These are phyloP conservation scores for Pilobolus umbonatus DNA, from an alignment of 192 early-diverging fungal species.

Conservation along the genomic window DNA sequence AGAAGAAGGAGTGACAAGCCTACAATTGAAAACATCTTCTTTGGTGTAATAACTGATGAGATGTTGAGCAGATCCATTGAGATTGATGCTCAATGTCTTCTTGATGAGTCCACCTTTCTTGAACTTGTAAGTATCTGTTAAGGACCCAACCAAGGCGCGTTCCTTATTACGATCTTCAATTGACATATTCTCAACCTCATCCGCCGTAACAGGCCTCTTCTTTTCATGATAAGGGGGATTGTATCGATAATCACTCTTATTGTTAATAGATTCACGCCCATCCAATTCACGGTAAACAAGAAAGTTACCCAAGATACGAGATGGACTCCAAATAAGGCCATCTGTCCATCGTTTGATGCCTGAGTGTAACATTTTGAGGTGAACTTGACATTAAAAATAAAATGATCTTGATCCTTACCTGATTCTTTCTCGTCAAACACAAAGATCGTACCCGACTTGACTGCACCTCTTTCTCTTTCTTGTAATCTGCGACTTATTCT, in stretches of 20 bases:
- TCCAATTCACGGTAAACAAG: slow-evolving; percentile 76
- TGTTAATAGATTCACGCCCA: slow-evolving; percentile 6
- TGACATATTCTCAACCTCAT: not conserved
- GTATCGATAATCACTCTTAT: not conserved
- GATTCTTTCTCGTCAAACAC: slow-evolving; percentile 28
- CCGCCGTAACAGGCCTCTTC: not conserved
- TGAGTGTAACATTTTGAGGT: not conserved
- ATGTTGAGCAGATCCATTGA: slow-evolving; percentile 53
- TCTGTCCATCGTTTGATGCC: slow-evolving; percentile 87
- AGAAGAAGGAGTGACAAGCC: slow-evolving; percentile 42
- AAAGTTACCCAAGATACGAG: slow-evolving; percentile 77
- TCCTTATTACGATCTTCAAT: slow-evolving; percentile 21
- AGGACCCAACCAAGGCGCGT: slow-evolving; percentile 50
- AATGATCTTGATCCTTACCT: slow-evolving; percentile 8
- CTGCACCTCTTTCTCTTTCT: slow-evolving; percentile 21
- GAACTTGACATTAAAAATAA: not conserved
- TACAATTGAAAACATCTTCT: slow-evolving; percentile 45
- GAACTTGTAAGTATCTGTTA: slow-evolving; percentile 52
- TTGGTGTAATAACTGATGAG: slow-evolving; percentile 57
- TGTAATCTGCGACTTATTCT: slow-evolving; percentile 23
- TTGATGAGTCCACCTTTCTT: slow-evolving; percentile 66
- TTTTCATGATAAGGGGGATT: not conserved
- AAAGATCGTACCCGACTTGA: slow-evolving; percentile 20
- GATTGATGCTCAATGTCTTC: slow-evolving; percentile 71
- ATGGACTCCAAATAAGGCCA: slow-evolving; percentile 77